Percentiles rank a stretch among this genome's conserved stretches.
phyloP scores from a whole-genome alignment of 495 filamentous ascomycete genomes.

The Aspergillus taichungensis region DNA sequence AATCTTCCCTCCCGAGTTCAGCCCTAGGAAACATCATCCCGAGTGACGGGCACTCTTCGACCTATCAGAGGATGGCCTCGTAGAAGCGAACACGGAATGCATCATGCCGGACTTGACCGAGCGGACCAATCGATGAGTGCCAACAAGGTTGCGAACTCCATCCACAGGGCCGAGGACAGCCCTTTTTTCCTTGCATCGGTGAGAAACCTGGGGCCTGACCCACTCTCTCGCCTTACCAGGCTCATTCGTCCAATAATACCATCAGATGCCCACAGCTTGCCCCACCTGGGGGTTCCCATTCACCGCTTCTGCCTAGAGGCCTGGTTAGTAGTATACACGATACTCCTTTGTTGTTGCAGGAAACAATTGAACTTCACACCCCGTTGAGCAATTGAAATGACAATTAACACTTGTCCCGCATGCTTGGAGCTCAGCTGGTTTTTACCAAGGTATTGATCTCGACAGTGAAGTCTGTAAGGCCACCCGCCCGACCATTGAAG shows the following conservation, averaged over 20 bases:
- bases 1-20: too few species aligned
- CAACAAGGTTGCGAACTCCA: constrained; percentile 8
- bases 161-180: constrained; percentile 9
- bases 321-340: too few species aligned
- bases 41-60: background rate
- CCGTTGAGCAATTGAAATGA: too few species aligned
- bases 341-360: constrained; percentile 1
- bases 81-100: too few species aligned
- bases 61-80: constrained; percentile 3
- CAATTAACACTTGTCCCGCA: too few species aligned
- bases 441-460: background rate
- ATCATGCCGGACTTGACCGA: constrained; percentile 2
- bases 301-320: constrained; percentile 6
- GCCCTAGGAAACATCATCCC: too few species aligned
- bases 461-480: background rate
- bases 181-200: constrained; percentile 6
- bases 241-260: background rate
- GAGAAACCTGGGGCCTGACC: background rate
- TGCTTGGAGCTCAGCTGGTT: too few species aligned
- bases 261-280: background rate
- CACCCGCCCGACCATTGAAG: background rate
- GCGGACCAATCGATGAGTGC: constrained; percentile 8
- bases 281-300: constrained; percentile 7
- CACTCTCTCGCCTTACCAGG: constrained; percentile 6
- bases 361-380: background rate